These are phyloP conservation scores for Xylariaceae sp. DNA, from an alignment of 2,329 filamentous ascomycete species.

Conservation along the genomic window DNA sequence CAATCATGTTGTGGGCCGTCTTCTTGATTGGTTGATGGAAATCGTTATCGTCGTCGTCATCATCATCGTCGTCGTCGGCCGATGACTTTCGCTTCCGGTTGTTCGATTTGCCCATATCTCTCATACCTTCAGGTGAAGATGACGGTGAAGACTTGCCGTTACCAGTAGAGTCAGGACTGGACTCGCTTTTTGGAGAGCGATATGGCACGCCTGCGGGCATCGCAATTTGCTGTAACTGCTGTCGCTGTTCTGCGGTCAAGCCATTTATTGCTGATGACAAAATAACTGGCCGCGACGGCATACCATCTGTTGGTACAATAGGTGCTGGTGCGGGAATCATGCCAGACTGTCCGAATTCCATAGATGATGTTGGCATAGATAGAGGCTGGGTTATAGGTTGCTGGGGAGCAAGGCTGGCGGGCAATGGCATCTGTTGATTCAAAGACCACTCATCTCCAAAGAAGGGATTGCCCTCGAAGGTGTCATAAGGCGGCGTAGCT, in stretches of 20 bases:
- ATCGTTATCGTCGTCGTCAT: conserved; percentile 58
- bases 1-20: conserved; percentile 96
- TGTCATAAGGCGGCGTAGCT: conserved; percentile 45
- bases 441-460: conserved; percentile 32
- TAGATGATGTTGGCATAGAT: conserved; percentile 23
- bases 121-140: conserved; percentile 58
- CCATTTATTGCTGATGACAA: conserved; percentile 34
- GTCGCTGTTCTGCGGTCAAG: conserved; percentile 56
- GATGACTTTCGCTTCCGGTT: conserved; percentile 68
- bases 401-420: conserved; percentile 29
- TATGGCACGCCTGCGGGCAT: conserved; percentile 62
- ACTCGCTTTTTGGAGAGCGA: conserved; percentile 53
- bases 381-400: conserved; percentile 30
- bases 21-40: conserved; percentile 68
- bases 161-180: conserved; percentile 55
- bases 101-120: conserved; percentile 41
- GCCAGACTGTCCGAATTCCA: conserved; percentile 34
- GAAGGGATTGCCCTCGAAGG: conserved; percentile 37
- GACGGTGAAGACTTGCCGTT: conserved; percentile 47
- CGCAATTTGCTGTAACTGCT: conserved; percentile 59
- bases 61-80: conserved; percentile 49
- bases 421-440: conserved; percentile 26
- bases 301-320: conserved; percentile 23
- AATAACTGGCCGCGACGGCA: conserved; percentile 27
- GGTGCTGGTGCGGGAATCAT: conserved; percentile 30